phyloP scores from a whole-genome alignment of 257 asterid species.

The Paraleonurus japonicus region DNA sequence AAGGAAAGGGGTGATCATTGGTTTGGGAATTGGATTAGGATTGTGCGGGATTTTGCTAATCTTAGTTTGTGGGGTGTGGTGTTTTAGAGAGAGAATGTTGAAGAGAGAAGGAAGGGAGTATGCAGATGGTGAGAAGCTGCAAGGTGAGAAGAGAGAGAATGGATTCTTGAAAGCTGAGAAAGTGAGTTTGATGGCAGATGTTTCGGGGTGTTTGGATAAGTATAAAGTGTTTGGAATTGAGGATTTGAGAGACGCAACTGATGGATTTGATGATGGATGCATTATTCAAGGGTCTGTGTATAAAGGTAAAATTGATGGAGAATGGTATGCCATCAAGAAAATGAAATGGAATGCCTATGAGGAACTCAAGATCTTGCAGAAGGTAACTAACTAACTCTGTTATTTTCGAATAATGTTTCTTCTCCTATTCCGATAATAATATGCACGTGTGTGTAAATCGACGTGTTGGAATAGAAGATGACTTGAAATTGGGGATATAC shows the following conservation, averaged over 20 bases:
- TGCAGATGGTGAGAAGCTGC: constrained; percentile 44
- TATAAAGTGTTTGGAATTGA: constrained; percentile 70
- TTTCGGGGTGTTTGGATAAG: constrained; percentile 91
- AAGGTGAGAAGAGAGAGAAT: constrained; percentile 21
- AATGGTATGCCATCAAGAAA: constrained; percentile 81
- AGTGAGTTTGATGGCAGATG: constrained; percentile 79
- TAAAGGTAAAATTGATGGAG: constrained; percentile 68
- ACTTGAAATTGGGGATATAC: too few species aligned
- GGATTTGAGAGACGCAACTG: constrained; percentile 67
- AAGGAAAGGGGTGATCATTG: constrained; percentile 51
- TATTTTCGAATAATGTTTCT: too few species aligned
- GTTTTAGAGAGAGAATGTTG: constrained; percentile 36
- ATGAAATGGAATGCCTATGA: constrained; percentile 99
- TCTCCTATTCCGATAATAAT: too few species aligned
- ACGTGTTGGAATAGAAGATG: too few species aligned
- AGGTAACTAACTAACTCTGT: constrained; percentile 45
- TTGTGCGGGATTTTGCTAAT: constrained; percentile 45
- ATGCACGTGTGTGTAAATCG: too few species aligned
- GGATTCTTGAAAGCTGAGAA: constrained; percentile 48
- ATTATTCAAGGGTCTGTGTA: constrained; percentile 84
- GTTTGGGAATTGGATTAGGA: constrained; percentile 66
- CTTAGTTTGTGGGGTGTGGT: constrained; percentile 44
- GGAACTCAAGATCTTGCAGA: constrained; percentile 92
- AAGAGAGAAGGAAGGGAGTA: constrained; percentile 28
- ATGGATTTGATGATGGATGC: constrained; percentile 62